Percentiles rank a stretch among this genome's conserved stretches.
Conservation (phyloP, 306 rosid species). For the Casuarina equisetifolia region DNA sequence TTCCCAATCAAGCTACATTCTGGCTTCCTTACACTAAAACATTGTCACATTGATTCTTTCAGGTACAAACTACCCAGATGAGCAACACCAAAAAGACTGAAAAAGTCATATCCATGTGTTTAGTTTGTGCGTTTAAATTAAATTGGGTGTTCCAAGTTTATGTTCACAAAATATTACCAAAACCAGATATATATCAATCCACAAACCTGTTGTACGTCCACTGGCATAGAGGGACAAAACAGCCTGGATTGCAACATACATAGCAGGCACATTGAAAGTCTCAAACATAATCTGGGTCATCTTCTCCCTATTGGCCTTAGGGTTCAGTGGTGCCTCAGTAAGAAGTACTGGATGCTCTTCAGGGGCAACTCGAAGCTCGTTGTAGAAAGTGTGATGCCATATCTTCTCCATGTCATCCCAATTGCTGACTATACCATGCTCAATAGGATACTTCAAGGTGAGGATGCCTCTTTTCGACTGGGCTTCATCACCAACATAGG, state of each 20-base stretch:
- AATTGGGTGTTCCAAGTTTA: constrained; percentile 12
- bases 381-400: constrained; percentile 72
- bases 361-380: constrained; percentile 69
- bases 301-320: constrained; percentile 80
- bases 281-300: constrained; percentile 76
- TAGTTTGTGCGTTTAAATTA: not conserved
- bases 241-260: constrained; percentile 66
- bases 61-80: not conserved
- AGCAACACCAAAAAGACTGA: not conserved
- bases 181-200: constrained; percentile 1
- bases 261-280: constrained; percentile 65
- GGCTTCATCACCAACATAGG: constrained; percentile 71
- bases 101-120: not conserved
- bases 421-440: constrained; percentile 76
- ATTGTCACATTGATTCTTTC: not conserved
- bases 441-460: constrained; percentile 66
- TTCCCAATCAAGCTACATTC: not conserved
- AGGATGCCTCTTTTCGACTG: constrained; percentile 68
- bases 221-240: constrained; percentile 70
- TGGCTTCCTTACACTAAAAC: not conserved
- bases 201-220: constrained; percentile 73
- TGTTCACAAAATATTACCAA: constrained; percentile 1
- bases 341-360: constrained; percentile 78
- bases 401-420: constrained; percentile 83
- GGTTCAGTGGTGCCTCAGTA: constrained; percentile 75